Conservation (phyloP, 768 basidiomycete species). For the Pulveroboletus sp. region DNA sequence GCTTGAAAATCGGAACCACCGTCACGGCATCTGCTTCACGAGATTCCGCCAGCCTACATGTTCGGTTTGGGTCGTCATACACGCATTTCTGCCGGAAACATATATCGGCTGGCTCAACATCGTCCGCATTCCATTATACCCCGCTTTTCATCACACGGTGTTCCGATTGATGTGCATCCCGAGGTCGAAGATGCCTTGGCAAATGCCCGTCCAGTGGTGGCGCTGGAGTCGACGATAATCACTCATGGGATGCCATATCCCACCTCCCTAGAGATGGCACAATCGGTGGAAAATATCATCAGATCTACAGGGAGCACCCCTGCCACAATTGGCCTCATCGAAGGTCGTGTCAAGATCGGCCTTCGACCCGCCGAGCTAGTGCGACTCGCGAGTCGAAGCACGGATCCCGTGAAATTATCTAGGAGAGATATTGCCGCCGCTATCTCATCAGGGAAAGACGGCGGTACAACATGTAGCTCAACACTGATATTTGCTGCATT, state of each 20-base stretch:
- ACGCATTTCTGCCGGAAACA: not conserved
- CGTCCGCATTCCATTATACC: conserved; percentile 2
- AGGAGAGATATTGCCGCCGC: conserved; percentile 76
- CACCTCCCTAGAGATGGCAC: conserved; percentile 65
- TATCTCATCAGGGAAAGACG: conserved; percentile 63
- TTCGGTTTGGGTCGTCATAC: conserved; percentile 9
- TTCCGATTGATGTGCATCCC: conserved; percentile 66
- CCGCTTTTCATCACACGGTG: conserved; percentile 4
- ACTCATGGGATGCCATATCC: conserved; percentile 92
- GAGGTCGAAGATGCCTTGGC: conserved; percentile 82
- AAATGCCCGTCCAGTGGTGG: conserved; percentile 67
- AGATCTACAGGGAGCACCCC: conserved; percentile 75
- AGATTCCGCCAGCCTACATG: conserved; percentile 5
- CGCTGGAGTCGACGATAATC: conserved; percentile 88
- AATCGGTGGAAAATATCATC: conserved; percentile 69
- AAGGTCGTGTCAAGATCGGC: conserved; percentile 85
- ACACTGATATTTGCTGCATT: conserved; percentile 72
- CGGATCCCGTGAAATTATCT: conserved; percentile 62
- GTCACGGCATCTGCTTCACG: not conserved
- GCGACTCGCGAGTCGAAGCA: conserved; percentile 52
- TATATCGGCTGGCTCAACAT: conserved; percentile 5
- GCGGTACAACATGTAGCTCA: conserved; percentile 77
- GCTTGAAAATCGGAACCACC: too few species aligned
- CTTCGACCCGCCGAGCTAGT: conserved; percentile 61
- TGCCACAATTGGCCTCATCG: conserved; percentile 84